phyloP scores from a whole-genome alignment of 208 protist genomes.

The Herpetomonas muscarum region DNA sequence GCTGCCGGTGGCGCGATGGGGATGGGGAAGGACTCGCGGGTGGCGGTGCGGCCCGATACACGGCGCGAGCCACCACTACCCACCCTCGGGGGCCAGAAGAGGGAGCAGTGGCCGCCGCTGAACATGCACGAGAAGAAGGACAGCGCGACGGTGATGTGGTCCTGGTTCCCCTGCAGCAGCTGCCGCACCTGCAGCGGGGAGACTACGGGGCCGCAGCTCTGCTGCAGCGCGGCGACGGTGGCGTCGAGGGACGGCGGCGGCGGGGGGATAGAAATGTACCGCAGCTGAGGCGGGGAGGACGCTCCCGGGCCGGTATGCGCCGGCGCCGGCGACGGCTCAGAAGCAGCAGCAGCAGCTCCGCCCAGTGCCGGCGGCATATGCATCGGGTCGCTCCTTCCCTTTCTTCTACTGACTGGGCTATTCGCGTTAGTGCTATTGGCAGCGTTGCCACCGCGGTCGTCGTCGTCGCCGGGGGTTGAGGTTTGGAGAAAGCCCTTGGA shows the following conservation, averaged over 20 bases:
- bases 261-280: neutral
- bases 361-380: too few species aligned
- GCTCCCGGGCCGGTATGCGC: too few species aligned
- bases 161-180: constrained; percentile 58
- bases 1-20: too few species aligned
- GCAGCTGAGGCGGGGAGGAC: neutral
- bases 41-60: neutral
- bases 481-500: constrained; percentile 20
- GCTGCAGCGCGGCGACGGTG: constrained; percentile 14
- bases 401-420: neutral
- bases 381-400: too few species aligned
- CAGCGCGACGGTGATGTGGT: constrained; percentile 43
- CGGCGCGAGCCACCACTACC: constrained; percentile 4
- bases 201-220: constrained; percentile 37
- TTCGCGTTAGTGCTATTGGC: neutral
- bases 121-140: constrained; percentile 61
- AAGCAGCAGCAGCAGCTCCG: too few species aligned
- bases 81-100: constrained; percentile 33
- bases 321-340: too few species aligned
- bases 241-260: constrained; percentile 14
- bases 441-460: neutral
- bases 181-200: constrained; percentile 61
- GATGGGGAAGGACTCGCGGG: too few species aligned
- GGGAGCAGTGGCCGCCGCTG: constrained; percentile 80
- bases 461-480: constrained; percentile 3